Evolutionary conservation across 1,284 basidiomycete genomes (phyloP), one percentile per base, ranked within the genome.

Genomic region (Ceratobasidium sp.): DNA sequence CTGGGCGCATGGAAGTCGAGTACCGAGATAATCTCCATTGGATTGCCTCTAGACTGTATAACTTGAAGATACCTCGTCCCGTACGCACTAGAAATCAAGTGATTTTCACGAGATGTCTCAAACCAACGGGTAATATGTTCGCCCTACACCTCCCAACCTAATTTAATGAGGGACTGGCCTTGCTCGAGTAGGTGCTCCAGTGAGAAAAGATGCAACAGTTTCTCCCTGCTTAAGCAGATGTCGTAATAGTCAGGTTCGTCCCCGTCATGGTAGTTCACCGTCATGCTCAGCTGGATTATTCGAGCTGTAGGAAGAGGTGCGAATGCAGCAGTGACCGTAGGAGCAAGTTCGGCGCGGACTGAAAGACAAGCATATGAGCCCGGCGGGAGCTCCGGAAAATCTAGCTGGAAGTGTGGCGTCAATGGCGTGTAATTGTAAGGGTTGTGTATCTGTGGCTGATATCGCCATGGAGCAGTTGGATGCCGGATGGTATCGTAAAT

Each of bases 1-100:
- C 52, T 69, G 14, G 66, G 52, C n/a, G 50, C 35, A 26, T 69
- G 66, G 28, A 69, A 69, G 16, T 69, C 66, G 11, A 69, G 54
- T 9, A 69, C 26, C 13, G 66, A 69, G 38, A 69, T 13, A 43
- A 57, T 57, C 26, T 69, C 52, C 38, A 38, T 50, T 41, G 54
- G 66, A n/a, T 58, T 54, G 32, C 43, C 54, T 13, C 50, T 14
- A 5, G n/a, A 26, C 21, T 50, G 66, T 16, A 18, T 52, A 16
- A 54, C 21, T 18, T 69, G 66, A 43, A 69, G 55, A 43, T 57
- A 69, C 26, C 66, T 50, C 8, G 52, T 69, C 14, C 66, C 66
- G 23, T 57, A 58, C 8, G 66, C 35, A 9, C 66, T 7, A 32
- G 52, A 69, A 8, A 69, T 69, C 66, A 50, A 69, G 7, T 50